These are phyloP conservation scores for Cenchrus americanus DNA, from an alignment of 176 grass and related monocot species.

Conservation along the genomic window DNA sequence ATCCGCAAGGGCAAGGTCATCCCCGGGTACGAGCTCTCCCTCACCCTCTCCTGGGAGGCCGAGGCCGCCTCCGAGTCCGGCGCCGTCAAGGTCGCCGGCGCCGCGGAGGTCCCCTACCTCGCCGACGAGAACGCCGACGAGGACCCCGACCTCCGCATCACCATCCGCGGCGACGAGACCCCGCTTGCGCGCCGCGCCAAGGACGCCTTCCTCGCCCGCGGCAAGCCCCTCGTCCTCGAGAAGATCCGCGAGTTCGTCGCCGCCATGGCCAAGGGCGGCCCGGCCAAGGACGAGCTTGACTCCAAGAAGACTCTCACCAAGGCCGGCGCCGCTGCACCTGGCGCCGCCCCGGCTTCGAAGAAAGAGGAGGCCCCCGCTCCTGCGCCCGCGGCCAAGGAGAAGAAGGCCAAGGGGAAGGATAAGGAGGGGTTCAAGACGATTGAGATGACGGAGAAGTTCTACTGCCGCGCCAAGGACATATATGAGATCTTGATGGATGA, in stretches of 20 bases:
- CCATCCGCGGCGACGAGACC: slow-evolving; percentile 73
- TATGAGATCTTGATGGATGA: slow-evolving; percentile 99
- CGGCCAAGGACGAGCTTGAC: slow-evolving; percentile 84
- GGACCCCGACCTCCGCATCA: slow-evolving; percentile 83
- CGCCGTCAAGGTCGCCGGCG: slow-evolving; percentile 58
- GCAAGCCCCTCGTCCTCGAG: slow-evolving; percentile 79
- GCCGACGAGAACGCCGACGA: slow-evolving; percentile 95
- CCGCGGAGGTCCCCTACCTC: slow-evolving; percentile 89
- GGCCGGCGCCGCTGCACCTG: neutral
- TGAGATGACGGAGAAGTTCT: slow-evolving; percentile 85
- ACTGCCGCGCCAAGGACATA: slow-evolving; percentile 76
- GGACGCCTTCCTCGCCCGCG: slow-evolving; percentile 78
- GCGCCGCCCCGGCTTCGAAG: neutral
- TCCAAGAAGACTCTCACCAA: slow-evolving; percentile 57
- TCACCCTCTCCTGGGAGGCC: slow-evolving; percentile 85
- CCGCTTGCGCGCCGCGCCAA: slow-evolving; percentile 79
- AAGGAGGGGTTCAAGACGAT: slow-evolving; percentile 96
- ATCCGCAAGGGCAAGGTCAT: slow-evolving; percentile 98
- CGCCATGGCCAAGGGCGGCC: slow-evolving; percentile 80
- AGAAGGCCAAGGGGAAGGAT: slow-evolving; percentile 69
- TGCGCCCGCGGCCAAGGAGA: slow-evolving; percentile 36
- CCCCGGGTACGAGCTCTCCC: slow-evolving; percentile 84
- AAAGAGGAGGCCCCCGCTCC: slow-evolving; percentile 41
- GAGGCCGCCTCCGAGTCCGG: slow-evolving; percentile 60
- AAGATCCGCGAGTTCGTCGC: slow-evolving; percentile 79